Base-by-base conservation (phyloP, 352 stramenopile species). In the Pythium dissimile region DNA sequence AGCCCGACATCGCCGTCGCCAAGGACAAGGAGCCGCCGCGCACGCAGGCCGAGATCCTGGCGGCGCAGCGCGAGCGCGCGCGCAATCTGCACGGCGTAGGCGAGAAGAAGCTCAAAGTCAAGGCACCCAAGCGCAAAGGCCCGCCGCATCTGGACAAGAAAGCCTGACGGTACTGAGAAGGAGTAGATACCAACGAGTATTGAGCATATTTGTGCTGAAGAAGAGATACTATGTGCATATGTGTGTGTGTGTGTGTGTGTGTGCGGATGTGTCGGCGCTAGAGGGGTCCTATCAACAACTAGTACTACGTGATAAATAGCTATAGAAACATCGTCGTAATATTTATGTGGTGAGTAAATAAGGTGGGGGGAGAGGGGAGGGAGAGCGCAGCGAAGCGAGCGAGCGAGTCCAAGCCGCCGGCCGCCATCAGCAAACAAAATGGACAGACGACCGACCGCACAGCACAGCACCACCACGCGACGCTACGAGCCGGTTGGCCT, bases 261-360 rank as follows among this genome's bases (percentile, higher is more conserved):
- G 35, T 26, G 34, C 37, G 48, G 5, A 16, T 28, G 43, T 32
- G 34, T n/a, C n/a, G n/a, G n/a, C n/a, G n/a, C n/a, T n/a, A n/a
- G n/a, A n/a, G n/a, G n/a, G 21, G 49, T 65, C 54, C 49, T 54
- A 58, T 54, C 54, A 56, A 62, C 54, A 67, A 55, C 46, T 59
- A 66, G n/a, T n/a, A n/a, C n/a, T n/a, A n/a, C n/a, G n/a, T n/a
- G n/a, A 67, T 62, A 58, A 62, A 64, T 61, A 62, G 43, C 27
- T 71, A 67, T 69, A 61, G 64, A 63, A 63, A 72, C 63, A 75
- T 73, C 62, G 60, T 77, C 66, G 67, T 81, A 78, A 86, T 89
- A 87, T 87, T 87, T 87, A 89, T 87, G 78, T 75, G 74, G 50
- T 73, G 81, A 83, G 77, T 87, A 87, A 89, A 89, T 89, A 89